Evolutionary conservation across 1,284 basidiomycete genomes (phyloP), one percentile per base, ranked within the genome.

Genomic region (Trichosporon sp.): DNA sequence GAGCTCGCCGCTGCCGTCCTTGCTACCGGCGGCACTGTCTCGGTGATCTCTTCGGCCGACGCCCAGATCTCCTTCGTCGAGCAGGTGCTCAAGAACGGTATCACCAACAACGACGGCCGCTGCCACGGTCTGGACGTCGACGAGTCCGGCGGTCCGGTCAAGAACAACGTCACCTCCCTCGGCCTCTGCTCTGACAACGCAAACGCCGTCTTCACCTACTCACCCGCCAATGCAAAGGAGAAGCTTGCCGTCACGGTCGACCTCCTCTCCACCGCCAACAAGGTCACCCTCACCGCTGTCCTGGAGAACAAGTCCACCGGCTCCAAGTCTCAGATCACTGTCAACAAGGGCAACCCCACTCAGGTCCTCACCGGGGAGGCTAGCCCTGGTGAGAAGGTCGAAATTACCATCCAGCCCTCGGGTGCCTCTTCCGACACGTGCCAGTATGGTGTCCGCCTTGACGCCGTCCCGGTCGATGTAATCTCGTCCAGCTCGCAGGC

Each of bases 31-130:
- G 66, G 66, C n/a, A 58, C 51, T 13, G 66, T 21, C 11, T 21
- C 66, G 7, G n/a, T 23, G 8, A 64, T 67, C 66, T 23, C 21
- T 11, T 31, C 12, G n/a, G 53, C 18, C 23, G 15, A 44, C 21
- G 31, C 21, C 23, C n/a, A 62, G 64, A 47, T 51, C n/a, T 12
- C 15, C 32, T 67, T 67, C 32, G 27, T 67, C 51, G 12, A 64
- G 21, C 31, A 35, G 44, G 62, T 67, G 11, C 29, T 67, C 34
- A 67, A 67, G 62, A 63, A 67, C 66, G 66, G 66, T 35, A 51
- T 67, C 60, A 67, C 66, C 31, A 64, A 67, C 66, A 67, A 67
- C 47, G 66, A 67, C 60, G 66, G 66, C 44, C 32, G 51, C 29
- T 67, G 66, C 47, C 13, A 21, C 23, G 66, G 66, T 29, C 23